Evolutionary conservation across 306 rosid species (phyloP).

Genomic region (Quillaja saponaria): DNA sequence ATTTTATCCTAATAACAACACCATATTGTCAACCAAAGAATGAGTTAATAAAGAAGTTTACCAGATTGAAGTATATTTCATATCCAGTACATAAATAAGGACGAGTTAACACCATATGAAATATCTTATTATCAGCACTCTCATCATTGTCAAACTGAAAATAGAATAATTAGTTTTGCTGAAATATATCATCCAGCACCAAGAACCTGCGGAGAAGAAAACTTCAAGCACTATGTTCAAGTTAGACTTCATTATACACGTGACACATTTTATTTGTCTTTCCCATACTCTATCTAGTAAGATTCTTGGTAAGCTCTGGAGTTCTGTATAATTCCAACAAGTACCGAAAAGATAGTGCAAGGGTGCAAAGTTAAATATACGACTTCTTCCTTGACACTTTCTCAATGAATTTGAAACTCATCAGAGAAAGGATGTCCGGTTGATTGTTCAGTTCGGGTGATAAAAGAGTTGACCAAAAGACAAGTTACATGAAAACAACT

Average conservation of each 20-base stretch:
- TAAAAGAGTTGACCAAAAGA: constrained; percentile 1
- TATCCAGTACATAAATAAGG: no score
- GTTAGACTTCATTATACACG: constrained; percentile 17
- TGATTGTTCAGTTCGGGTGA: constrained; percentile 7
- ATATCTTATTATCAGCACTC: no score
- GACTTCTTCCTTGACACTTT: constrained; percentile 9
- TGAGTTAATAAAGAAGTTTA: no score
- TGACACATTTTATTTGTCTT: constrained; percentile 20
- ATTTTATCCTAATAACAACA: no score
- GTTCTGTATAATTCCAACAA: background rate
- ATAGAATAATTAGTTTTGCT: no score
- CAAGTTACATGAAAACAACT: constrained; percentile 1
- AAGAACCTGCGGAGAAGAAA: constrained; percentile 12
- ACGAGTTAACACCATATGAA: no score
- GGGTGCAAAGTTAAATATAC: constrained; percentile 10
- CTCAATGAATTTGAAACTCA: background rate
- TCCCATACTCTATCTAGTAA: constrained; percentile 20
- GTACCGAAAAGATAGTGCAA: background rate
- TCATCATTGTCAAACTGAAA: no score
- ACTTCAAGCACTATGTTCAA: constrained; percentile 8
- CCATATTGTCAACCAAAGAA: no score
- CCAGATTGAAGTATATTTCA: no score
- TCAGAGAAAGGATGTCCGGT: background rate
- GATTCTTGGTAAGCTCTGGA: constrained; percentile 21
- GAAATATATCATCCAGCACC: constrained; percentile 18